Conservation (phyloP, 2,329 filamentous ascomycete species). For the Teratosphaeriaceae sp. region DNA sequence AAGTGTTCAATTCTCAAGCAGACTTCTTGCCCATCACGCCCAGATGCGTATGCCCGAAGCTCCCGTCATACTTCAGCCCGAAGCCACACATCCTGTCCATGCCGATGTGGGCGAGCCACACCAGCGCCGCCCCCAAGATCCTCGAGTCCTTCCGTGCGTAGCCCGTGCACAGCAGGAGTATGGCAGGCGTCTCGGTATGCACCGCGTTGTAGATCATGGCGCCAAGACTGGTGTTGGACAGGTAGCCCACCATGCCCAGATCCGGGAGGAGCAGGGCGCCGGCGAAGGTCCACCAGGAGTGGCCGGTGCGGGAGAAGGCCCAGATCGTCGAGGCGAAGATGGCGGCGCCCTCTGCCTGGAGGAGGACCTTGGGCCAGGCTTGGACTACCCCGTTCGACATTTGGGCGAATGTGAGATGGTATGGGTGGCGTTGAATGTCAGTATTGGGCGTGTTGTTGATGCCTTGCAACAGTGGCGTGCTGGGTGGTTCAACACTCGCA, state of each 20-base stretch:
- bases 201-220: conserved; percentile 1
- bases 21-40: neutral
- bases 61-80: neutral
- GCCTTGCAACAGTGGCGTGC: neutral
- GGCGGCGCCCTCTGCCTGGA: neutral
- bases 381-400: neutral
- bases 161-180: neutral
- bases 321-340: conserved; percentile 2
- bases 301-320: conserved; percentile 1
- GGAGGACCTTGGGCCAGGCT: neutral
- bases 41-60: conserved; percentile 1
- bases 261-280: conserved; percentile 1
- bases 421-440: neutral
- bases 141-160: neutral
- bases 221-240: neutral
- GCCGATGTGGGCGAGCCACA: conserved; percentile 2
- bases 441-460: too few species aligned
- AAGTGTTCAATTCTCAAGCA: too few species aligned
- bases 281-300: conserved; percentile 3
- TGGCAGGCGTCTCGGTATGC: conserved; percentile 4
- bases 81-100: conserved; percentile 1
- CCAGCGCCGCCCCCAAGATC: neutral
- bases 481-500: too few species aligned
- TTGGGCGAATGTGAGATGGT: neutral
- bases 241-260: conserved; percentile 4